Conservation (phyloP, 331 rosid species). For the Malus hybrid region DNA sequence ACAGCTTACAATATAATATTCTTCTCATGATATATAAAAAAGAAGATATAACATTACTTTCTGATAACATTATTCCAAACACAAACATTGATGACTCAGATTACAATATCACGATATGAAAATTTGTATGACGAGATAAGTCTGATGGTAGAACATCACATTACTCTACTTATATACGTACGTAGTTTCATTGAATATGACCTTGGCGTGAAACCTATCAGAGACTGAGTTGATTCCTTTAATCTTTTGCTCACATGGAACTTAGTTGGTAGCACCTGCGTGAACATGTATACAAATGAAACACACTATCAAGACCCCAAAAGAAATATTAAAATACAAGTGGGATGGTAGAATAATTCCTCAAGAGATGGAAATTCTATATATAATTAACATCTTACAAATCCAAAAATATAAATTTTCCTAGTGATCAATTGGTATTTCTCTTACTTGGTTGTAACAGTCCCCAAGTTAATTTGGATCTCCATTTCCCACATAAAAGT, state of each 20-base stretch:
- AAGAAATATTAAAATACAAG: background rate
- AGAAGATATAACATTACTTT: no score
- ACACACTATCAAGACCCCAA: background rate
- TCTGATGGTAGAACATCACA: no score
- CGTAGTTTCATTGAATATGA: slow-evolving; percentile 4
- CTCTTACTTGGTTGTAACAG: background rate
- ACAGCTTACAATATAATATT: no score
- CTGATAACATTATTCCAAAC: no score
- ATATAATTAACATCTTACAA: background rate
- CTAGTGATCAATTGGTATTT: background rate
- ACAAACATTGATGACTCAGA: no score
- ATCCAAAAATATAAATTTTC: background rate
- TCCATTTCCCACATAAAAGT: background rate
- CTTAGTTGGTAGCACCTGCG: background rate
- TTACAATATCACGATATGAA: no score
- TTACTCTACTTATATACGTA: no score
- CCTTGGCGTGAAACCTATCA: background rate
- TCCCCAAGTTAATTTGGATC: background rate
- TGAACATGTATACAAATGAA: background rate
- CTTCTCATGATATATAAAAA: no score
- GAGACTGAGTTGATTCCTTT: slow-evolving; percentile 1
- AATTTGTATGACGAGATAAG: no score
- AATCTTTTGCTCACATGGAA: slow-evolving; percentile 2
- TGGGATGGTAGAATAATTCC: background rate
- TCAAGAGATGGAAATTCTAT: background rate